Percentiles rank a stretch among this genome's conserved stretches.
Conservation (phyloP, 768 basidiomycete species). For the Lentinus tigrinus region DNA sequence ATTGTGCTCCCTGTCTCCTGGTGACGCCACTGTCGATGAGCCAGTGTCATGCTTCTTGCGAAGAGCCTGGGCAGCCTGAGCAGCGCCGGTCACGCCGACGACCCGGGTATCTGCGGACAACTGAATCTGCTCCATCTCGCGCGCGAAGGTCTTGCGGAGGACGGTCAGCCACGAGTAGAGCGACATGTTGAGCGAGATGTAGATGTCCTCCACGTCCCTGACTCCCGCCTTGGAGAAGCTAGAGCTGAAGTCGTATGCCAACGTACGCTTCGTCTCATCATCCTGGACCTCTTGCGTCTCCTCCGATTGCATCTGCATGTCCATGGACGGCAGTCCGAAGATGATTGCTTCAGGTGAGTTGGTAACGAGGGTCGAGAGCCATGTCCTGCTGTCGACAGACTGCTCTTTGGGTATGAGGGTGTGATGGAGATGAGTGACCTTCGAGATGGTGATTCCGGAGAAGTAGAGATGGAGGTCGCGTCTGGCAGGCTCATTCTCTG, state of each 20-base stretch:
- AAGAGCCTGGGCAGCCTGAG: not conserved
- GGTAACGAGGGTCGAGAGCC: conserved; percentile 61
- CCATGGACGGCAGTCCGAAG: conserved; percentile 80
- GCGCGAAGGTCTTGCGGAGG: conserved; percentile 69
- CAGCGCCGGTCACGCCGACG: not conserved
- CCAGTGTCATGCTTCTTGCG: conserved; percentile 11
- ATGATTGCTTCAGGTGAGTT: conserved; percentile 70
- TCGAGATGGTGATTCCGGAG: conserved; percentile 73
- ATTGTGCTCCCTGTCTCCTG: not conserved
- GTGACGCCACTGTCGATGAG: not conserved
- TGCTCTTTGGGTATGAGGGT: conserved; percentile 39
- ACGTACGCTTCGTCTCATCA: conserved; percentile 38
- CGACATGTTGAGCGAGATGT: conserved; percentile 80
- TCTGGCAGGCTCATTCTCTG: conserved; percentile 47
- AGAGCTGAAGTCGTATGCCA: conserved; percentile 74
- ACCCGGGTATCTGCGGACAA: conserved; percentile 53
- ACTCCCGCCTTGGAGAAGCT: conserved; percentile 51
- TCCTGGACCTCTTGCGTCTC: conserved; percentile 36
- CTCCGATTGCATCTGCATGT: conserved; percentile 76
- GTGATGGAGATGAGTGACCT: conserved; percentile 62
- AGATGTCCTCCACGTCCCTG: conserved; percentile 69
- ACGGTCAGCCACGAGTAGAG: conserved; percentile 81
- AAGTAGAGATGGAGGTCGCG: conserved; percentile 74
- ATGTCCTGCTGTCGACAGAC: conserved; percentile 45
- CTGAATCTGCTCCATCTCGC: conserved; percentile 77